Base-by-base conservation (phyloP, 1,284 basidiomycete species). In the Chiua sp. region DNA sequence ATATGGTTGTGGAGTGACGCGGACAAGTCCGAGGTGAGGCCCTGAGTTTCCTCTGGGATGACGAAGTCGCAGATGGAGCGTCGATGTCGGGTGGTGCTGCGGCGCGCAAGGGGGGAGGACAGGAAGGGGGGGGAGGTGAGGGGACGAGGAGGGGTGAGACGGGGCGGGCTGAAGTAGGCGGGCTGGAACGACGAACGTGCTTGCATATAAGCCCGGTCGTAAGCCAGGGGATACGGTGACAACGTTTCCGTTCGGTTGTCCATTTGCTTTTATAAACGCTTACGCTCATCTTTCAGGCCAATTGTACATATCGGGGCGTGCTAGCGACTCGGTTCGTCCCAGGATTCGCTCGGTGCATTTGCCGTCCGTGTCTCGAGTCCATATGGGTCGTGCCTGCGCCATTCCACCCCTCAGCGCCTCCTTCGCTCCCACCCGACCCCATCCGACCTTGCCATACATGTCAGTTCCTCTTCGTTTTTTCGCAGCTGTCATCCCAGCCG, bases 1-100 rank as follows among this genome's bases (percentile, higher is more conserved):
- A 75, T 75, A 63, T 62, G 70, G 20, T 57, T 61, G 52, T 72
- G 74, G 63, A 64, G 63, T 26, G 71, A 59, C 47, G 65, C 72
- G 74, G 72, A 50, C 72, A 76, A 71, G 63, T 73, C 72, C 75
- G 72, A 75, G 53, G 50, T 62, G 11, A 63, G 49, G n/a, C 63
- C 63, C 26, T 67, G 62, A 0, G 46, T 55, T 51, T 74, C 72
- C 53, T 77, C 72, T 12, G 74, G 75, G 63, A 73, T 77, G 49
- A 52, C 28, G 8, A 72, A 72, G 53, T 75, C 74, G 59, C 71
- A 71, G 30, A 70, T 16, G 0, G 71, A 71, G 59, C 62, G 65
- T 28, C 64, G 62, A 22, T 59, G 65, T 33, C 28, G 26, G 3
- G 49, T 50, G 26, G 37, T 53, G 3, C 54, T 33, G 57, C 64